These are phyloP conservation scores for Trichomonascaceae sp. DNA, from an alignment of 1,139 yeast species.

Conservation along the genomic window DNA sequence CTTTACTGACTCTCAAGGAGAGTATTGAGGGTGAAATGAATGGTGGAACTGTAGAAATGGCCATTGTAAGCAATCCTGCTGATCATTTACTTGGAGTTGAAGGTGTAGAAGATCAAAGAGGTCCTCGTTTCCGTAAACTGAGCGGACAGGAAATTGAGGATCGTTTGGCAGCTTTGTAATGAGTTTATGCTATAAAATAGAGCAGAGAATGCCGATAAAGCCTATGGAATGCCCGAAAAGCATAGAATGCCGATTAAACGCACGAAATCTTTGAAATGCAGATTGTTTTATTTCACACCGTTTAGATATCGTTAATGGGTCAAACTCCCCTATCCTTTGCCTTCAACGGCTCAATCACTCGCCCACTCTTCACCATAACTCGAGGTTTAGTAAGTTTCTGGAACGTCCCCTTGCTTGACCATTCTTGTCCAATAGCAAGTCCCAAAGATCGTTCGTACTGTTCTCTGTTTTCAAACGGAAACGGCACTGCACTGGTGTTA, in stretches of 20 bases:
- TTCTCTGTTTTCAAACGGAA: conserved; percentile 86
- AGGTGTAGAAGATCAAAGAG: conserved; percentile 68
- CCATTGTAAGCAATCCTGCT: conserved; percentile 78
- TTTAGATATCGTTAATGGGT: no score
- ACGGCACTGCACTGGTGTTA: conserved; percentile 83
- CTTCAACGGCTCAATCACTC: conserved; percentile 83
- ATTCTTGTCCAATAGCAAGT: conserved; percentile 97
- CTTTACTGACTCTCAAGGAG: conserved; percentile 88
- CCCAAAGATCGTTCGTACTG: conserved; percentile 91
- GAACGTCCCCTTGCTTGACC: conserved; percentile 86
- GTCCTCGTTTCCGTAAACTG: conserved; percentile 85
- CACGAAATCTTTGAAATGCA: neutral
- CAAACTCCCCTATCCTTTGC: conserved; percentile 28
- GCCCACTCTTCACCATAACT: conserved; percentile 79
- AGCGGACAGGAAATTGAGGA: conserved; percentile 90
- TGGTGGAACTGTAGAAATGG: conserved; percentile 92
- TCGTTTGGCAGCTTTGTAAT: conserved; percentile 79
- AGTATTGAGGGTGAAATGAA: conserved; percentile 97
- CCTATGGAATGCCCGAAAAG: no score
- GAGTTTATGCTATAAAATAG: no score
- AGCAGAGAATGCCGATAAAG: no score
- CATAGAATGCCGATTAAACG: no score
- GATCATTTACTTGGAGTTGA: conserved; percentile 76
- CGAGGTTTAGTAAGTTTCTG: conserved; percentile 87
- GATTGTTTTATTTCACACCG: no score